Base-by-base conservation (phyloP, 2,329 filamentous ascomycete species). In the Graphilbum sp. region DNA sequence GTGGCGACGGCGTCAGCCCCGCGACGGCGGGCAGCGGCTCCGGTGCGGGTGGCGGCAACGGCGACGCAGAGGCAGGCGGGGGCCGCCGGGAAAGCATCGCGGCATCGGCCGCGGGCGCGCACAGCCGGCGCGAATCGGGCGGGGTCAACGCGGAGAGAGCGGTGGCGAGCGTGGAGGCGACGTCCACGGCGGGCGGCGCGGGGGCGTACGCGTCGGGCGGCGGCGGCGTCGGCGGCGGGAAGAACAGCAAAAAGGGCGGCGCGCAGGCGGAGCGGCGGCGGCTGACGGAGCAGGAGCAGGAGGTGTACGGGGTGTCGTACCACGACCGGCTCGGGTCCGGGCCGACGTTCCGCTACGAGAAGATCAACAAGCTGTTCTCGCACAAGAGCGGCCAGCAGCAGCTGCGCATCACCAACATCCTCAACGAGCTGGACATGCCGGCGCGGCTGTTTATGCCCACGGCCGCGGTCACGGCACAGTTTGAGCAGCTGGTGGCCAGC, bases 321-420 rank as follows among this genome's bases (percentile, higher is more conserved):
- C 80, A 88, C 53, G 88, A 96, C 40, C 81, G 88, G 21, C 68
- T 95, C 30, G 76, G 79, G 2, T 80, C 79, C 9, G 88, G 90
- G 7, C 83, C 94, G 27, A 79, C 83, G 13, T 96, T 96, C 67
- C 82, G 88, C 12, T 85, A 85, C 21, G 82, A 88, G 49, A 79
- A 75, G 54, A 72, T 88, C 41, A 77, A 79, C 47, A 86, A 86
- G 56, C 71, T 84, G 19, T 79, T 85, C 40, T 75, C 76, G 29
- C 79, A 79, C 45, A 87, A 87, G 60, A 79, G 72, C 15, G 73
- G 78, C 38, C 72, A 80, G 43, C 81, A 87, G 53, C 82, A 83
- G 46, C 59, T 74, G 43, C 80, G 82, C 45, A 86, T 90, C 45
- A 74, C 67, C 13, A 78, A 79, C 39, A 75, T 76, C 5, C 70